Evolutionary conservation across 768 basidiomycete genomes (phyloP).

Genomic region (Cystofilobasidium ferigula): DNA sequence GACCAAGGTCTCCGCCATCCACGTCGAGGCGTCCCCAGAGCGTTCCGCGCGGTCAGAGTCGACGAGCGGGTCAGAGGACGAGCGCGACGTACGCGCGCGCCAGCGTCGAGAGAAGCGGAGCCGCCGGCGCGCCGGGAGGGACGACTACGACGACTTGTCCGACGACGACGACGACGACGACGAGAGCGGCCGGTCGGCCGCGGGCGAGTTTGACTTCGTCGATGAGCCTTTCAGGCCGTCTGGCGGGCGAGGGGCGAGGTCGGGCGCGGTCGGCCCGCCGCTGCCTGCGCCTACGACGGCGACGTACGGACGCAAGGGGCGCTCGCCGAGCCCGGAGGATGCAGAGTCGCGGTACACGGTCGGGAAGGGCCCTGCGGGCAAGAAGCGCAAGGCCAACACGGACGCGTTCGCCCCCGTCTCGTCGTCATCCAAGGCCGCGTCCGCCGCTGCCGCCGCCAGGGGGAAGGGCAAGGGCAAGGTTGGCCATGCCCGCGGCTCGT

Average conservation of each 20-base stretch:
- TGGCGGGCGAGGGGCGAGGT: neutral
- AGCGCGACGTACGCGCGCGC: neutral
- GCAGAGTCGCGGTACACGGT: slow-evolving; percentile 18
- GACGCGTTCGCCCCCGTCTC: slow-evolving; percentile 14
- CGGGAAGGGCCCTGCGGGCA: neutral
- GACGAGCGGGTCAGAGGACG: neutral
- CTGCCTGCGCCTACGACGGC: neutral
- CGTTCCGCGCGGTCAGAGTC: slow-evolving; percentile 6
- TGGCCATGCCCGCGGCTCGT: neutral
- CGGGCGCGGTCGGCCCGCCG: neutral
- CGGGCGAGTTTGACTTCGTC: slow-evolving; percentile 15
- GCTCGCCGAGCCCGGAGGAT: neutral
- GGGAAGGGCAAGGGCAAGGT: neutral
- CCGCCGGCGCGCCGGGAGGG: neutral
- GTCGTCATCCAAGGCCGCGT: too few relatives aligned
- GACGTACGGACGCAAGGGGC: slow-evolving; percentile 1
- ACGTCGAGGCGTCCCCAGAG: slow-evolving; percentile 11
- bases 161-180: neutral
- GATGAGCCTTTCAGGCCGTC: slow-evolving; percentile 19
- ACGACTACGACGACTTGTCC: neutral
- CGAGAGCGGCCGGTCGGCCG: slow-evolving; percentile 1
- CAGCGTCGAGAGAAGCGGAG: neutral
- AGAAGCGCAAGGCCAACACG: neutral
- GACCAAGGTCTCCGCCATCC: slow-evolving; percentile 16
- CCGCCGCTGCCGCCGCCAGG: neutral